A percentile compares a stretch with the other conserved stretches of the same genome.
These are phyloP conservation scores for Monilinia fructicola DNA, from an alignment of 2,329 filamentous ascomycete genomes.

Conservation along the genomic window DNA sequence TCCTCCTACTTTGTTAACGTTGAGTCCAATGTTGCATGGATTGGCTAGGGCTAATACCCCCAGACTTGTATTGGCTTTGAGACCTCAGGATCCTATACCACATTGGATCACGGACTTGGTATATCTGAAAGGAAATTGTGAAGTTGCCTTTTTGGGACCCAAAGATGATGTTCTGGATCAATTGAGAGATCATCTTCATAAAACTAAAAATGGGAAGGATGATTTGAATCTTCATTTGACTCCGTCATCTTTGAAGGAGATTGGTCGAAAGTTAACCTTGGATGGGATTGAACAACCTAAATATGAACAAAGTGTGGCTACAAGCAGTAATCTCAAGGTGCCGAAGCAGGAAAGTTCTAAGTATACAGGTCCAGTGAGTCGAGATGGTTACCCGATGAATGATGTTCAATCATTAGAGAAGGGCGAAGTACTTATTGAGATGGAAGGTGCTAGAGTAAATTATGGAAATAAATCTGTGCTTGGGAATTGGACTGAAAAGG, in stretches of 20 bases:
- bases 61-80: slow-evolving; percentile 71
- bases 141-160: slow-evolving; percentile 63
- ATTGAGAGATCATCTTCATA: slow-evolving; percentile 50
- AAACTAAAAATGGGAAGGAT: slow-evolving; percentile 25
- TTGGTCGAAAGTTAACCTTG: slow-evolving; percentile 36
- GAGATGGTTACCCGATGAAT: slow-evolving; percentile 35
- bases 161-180: slow-evolving; percentile 61
- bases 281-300: slow-evolving; percentile 33
- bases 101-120: slow-evolving; percentile 87
- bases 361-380: slow-evolving; percentile 14
- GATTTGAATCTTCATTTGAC: slow-evolving; percentile 29
- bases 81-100: slow-evolving; percentile 84
- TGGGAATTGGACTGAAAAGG: slow-evolving; percentile 71
- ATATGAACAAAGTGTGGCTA: not conserved
- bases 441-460: slow-evolving; percentile 77
- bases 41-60: slow-evolving; percentile 68
- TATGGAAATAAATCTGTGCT: slow-evolving; percentile 78
- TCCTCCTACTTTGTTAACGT: slow-evolving; percentile 70
- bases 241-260: slow-evolving; percentile 34
- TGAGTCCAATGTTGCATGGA: slow-evolving; percentile 69
- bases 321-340: not conserved
- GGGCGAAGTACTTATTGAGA: slow-evolving; percentile 77
- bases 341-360: not conserved
- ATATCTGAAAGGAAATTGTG: slow-evolving; percentile 66
- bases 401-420: slow-evolving; percentile 34